phyloP scores from a whole-genome alignment of 805 yeast genomes.

The Ogataea pignaliae region DNA sequence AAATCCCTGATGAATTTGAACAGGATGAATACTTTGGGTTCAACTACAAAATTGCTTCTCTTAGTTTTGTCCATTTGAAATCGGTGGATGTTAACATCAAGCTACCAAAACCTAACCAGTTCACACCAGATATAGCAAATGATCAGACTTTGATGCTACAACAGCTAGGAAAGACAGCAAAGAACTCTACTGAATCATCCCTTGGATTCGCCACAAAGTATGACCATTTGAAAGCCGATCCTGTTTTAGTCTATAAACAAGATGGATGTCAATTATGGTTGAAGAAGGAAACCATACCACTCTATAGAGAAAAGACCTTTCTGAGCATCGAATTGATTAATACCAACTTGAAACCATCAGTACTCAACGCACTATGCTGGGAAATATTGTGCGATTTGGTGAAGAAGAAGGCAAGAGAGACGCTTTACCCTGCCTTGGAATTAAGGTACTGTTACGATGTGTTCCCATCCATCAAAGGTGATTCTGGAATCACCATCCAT shows the following conservation, averaged over 20 bases:
- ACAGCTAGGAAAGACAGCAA: constrained; percentile 21
- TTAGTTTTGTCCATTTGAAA: not conserved
- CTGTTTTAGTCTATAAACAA: constrained; percentile 34
- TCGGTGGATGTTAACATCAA: constrained; percentile 1
- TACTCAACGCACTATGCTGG: constrained; percentile 39
- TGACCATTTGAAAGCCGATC: constrained; percentile 24
- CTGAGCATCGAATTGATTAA: constrained; percentile 44
- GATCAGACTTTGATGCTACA: constrained; percentile 24
- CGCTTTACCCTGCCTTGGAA: constrained; percentile 50
- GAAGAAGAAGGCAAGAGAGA: constrained; percentile 34
- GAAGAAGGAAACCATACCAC: constrained; percentile 31
- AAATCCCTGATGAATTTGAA: not conserved
- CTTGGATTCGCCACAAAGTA: constrained; percentile 32
- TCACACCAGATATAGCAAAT: constrained; percentile 31
- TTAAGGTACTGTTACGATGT: constrained; percentile 56
- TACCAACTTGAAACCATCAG: constrained; percentile 27
- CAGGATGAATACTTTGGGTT: constrained; percentile 44
- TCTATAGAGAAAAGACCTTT: constrained; percentile 30
- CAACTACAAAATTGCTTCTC: constrained; percentile 26
- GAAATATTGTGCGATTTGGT: constrained; percentile 52
- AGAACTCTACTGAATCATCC: constrained; percentile 26
- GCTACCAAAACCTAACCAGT: constrained; percentile 32
- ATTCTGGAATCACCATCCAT: constrained; percentile 46
- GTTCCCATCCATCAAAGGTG: constrained; percentile 50
- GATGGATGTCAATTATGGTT: constrained; percentile 48